These are phyloP conservation scores for Neurospora tetraspora DNA, from an alignment of 495 filamentous ascomycete genomes.

Conservation along the genomic window DNA sequence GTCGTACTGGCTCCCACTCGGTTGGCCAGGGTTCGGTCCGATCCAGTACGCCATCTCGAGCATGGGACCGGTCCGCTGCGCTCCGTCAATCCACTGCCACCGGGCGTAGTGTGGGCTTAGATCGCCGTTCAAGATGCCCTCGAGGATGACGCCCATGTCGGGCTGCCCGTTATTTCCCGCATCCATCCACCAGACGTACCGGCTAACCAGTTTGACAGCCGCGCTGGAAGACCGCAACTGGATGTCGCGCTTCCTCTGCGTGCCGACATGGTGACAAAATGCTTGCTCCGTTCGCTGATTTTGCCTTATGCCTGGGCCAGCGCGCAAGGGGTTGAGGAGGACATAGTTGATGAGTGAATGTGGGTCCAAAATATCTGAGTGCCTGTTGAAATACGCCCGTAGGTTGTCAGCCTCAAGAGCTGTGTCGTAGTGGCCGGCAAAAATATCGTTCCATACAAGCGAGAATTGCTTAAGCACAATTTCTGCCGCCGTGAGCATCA, in stretches of 20 bases:
- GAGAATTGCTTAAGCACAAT: no score
- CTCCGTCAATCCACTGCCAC: background rate
- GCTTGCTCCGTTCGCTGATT: background rate
- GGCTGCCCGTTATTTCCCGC: background rate
- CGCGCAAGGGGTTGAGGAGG: background rate
- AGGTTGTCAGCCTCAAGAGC: no score
- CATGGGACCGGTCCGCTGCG: background rate
- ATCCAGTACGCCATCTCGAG: background rate
- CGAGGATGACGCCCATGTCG: background rate
- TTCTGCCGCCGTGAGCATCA: no score
- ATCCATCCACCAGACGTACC: background rate
- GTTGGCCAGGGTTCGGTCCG: background rate
- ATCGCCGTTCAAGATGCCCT: background rate
- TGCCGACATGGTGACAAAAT: background rate
- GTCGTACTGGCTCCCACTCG: background rate
- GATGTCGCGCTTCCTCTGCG: background rate
- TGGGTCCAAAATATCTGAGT: background rate
- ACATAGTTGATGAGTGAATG: background rate
- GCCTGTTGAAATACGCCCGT: background rate
- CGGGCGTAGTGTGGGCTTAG: background rate
- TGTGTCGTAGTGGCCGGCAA: no score
- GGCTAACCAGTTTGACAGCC: no score
- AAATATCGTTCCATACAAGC: no score
- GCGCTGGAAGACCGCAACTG: background rate
- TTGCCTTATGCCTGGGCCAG: background rate